Conservation (phyloP, 2,329 filamentous ascomycete species). For the Elsinoe fawcettii region DNA sequence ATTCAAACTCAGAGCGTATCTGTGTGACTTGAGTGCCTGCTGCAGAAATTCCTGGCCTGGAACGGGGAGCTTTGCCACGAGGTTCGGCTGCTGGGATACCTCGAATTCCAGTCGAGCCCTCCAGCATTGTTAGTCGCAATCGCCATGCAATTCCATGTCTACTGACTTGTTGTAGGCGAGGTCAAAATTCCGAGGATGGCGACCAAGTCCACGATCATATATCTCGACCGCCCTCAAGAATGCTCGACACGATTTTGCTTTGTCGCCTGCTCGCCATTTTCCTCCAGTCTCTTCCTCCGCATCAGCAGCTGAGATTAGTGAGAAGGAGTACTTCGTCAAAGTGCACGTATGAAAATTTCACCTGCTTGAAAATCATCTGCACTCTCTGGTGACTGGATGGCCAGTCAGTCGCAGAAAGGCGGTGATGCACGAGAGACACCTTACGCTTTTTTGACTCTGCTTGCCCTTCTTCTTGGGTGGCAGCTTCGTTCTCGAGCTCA, state of each 20-base stretch:
- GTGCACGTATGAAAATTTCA: conserved; percentile 25
- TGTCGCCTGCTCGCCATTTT: conserved; percentile 67
- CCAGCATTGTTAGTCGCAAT: conserved; percentile 9
- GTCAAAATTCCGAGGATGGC: conserved; percentile 57
- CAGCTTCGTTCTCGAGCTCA: not conserved
- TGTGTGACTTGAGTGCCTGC: conserved; percentile 56
- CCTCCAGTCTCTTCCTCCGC: conserved; percentile 63
- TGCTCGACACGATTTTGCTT: conserved; percentile 55
- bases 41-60: conserved; percentile 49
- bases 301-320: conserved; percentile 45
- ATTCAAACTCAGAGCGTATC: conserved; percentile 51
- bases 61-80: conserved; percentile 52
- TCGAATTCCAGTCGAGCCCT: conserved; percentile 63
- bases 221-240: conserved; percentile 57
- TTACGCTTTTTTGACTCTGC: conserved; percentile 16
- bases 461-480: conserved; percentile 17
- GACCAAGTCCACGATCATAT: conserved; percentile 56
- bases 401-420: not conserved
- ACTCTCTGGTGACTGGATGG: conserved; percentile 41
- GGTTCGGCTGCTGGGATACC: conserved; percentile 57
- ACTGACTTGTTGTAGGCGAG: conserved; percentile 66
- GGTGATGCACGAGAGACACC: not conserved
- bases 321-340: conserved; percentile 10
- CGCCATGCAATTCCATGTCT: not conserved
- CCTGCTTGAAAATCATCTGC: conserved; percentile 61